Base-by-base conservation (phyloP, 495 filamentous ascomycete genomes). In the Cercophora samala region DNA sequence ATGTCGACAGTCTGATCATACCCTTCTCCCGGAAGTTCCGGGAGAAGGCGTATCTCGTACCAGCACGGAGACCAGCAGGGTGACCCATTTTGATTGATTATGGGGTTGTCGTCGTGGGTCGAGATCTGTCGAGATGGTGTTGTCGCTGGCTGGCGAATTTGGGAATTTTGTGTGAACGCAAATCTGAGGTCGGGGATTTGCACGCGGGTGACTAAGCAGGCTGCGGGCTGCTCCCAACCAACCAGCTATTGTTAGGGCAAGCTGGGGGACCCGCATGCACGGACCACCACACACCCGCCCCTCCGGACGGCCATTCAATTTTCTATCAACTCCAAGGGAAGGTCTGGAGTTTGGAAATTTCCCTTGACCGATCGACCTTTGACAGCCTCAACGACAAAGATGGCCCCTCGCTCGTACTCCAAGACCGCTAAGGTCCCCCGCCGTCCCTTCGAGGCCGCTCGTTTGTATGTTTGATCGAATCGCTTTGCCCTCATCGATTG, bases 371-470 rank as follows among this genome's bases (percentile, higher is more conserved):
- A 76, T 65, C 69, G 69, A 71, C 70, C 64, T 68, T 68, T 70
- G 56, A 74, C 58, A 71, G 69, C 73, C 73, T 76, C 79, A 81
- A 79, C 80, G 78, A 79, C 78, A 77, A 74, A 25, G 66, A 77
- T 77, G 79, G 80, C 80, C 71, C 83, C 84, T 69, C 76, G 80
- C 82, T 87, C 87, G 68, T 97, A 97, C 86, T 93, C 91, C 80
- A 99, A 99, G 91, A 98, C 95, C 87, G 94, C 96, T 82, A 97
- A 96, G 89, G 91, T 96, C 85, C 90, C 92, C 75, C 79, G 82
- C 78, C 83, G 85, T 73, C 85, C 95, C 74, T 99, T 96, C 88
- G 95, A 99, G 91, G 94, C 93, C 78, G 95, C 95, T 82, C 96
- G 95, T 90, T 88, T 99, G 95, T 98, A 74, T 73, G 76, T 75